Evolutionary conservation across 305 asterid genomes (phyloP).

Genomic region (Withania somnifera): DNA sequence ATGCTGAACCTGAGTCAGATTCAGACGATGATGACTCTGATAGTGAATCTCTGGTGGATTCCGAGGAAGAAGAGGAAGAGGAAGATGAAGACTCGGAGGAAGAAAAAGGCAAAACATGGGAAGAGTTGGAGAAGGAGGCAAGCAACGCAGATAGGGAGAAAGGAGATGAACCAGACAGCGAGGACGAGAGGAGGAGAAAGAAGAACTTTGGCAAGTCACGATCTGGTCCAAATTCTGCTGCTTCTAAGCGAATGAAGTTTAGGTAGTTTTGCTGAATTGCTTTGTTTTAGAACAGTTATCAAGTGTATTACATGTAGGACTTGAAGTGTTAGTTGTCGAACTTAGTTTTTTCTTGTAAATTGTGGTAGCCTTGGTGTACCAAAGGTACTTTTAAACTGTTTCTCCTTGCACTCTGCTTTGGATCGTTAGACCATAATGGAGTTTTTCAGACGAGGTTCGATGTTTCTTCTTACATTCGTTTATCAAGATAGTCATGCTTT

Average conservation of each 20-base stretch:
- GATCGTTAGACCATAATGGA: not conserved
- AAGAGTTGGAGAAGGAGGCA: conserved; percentile 76
- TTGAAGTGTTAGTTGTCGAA: not conserved
- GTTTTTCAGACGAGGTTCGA: not conserved
- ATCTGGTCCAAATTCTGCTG: conserved; percentile 22
- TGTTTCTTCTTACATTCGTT: too few relatives aligned
- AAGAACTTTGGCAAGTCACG: conserved; percentile 36
- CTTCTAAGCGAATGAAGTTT: conserved; percentile 34
- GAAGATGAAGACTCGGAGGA: conserved; percentile 39
- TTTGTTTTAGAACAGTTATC: not conserved
- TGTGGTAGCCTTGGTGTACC: too few relatives aligned
- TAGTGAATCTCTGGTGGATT: conserved; percentile 68
- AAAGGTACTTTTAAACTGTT: not conserved
- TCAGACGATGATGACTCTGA: conserved; percentile 53
- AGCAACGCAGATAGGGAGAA: conserved; percentile 63
- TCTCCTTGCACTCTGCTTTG: not conserved
- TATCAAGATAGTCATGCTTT: too few relatives aligned
- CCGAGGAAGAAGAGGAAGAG: conserved; percentile 62
- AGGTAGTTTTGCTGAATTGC: conserved; percentile 16
- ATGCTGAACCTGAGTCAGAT: conserved; percentile 58
- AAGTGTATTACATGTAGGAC: not conserved
- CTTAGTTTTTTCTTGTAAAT: not conserved
- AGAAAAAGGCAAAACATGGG: conserved; percentile 80
- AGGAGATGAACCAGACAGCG: conserved; percentile 62
- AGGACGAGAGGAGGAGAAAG: conserved; percentile 59